A percentile compares a stretch with the other conserved stretches of the same genome.
Evolutionary conservation across 2,329 filamentous ascomycete genomes (phyloP).

Genomic region (Pestalotiopsis sp.): DNA sequence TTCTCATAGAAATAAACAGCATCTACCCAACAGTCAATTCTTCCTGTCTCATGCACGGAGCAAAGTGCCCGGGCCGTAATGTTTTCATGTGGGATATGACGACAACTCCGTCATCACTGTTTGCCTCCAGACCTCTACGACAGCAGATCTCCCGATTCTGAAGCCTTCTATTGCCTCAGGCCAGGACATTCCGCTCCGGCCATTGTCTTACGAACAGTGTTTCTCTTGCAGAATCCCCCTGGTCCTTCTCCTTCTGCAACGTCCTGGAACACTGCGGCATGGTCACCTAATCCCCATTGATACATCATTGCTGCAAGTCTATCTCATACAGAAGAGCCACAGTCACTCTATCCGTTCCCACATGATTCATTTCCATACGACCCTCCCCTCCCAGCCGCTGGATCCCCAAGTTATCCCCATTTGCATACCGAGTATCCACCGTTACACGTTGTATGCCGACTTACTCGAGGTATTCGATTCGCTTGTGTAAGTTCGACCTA

Average conservation of each 20-base stretch:
- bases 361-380: background rate
- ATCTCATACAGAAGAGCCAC: background rate
- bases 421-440: background rate
- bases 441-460: slow-evolving; percentile 1
- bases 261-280: slow-evolving; percentile 1
- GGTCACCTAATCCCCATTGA: background rate
- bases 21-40: background rate
- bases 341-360: background rate
- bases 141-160: background rate
- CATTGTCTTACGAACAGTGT: background rate
- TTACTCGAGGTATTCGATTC: slow-evolving; percentile 21
- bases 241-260: background rate
- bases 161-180: background rate
- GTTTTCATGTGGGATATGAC: background rate
- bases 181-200: slow-evolving; percentile 5
- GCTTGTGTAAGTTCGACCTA: background rate
- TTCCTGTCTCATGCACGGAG: background rate
- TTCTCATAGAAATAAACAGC: background rate
- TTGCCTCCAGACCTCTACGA: background rate
- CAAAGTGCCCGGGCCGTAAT: background rate
- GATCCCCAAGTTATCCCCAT: background rate
- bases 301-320: background rate
- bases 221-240: background rate
- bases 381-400: slow-evolving; percentile 1
- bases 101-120: background rate